Base-by-base conservation (phyloP, 208 protist species). In the Crithidia bombi region DNA sequence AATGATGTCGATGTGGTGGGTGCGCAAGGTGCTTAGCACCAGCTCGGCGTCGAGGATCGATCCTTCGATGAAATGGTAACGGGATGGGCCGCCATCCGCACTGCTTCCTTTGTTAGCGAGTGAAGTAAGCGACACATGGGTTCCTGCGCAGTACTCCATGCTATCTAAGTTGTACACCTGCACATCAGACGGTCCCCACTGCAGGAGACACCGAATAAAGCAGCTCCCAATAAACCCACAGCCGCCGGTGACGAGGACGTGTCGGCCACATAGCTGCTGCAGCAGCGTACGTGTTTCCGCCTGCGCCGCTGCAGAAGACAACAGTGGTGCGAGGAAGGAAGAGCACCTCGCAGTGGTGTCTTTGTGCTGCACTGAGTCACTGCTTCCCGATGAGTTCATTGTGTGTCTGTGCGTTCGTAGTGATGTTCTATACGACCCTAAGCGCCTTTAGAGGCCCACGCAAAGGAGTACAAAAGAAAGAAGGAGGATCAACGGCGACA, bases 1-100 rank as follows among this genome's bases (percentile, higher is more conserved):
- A 47, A 99, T 80, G n/a, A 93, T 97, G 76, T 98, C 96, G 52
- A 98, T 89, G 23, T 87, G 11, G 50, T 95, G 67, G 7, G 73
- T 69, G 44, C 83, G 38, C 26, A 98, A 54, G 10, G 96, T 35
- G 50, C 86, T 54, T n/a, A 71, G 63, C 11, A 97, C 73, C 6
- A 96, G 71, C 32, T 94, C 86, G 0, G 71, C 38, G 43, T 86
- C 83, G 9, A 62, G 51, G 41, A 98, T 93, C 69, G 95, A 86
- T 26, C 91, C 95, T 10, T 79, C 73, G 17, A 97, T 56, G 65
- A 98, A 97, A 41, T 86, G 82, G 71, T 91, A 98, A 61, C 91
- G 92, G 0, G 72, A 52, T 33, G 15, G 65, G 5, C 56, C n/a
- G 5, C 35, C 15, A 39, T 33, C 30, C 15, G 9, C 9, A 21